These are phyloP conservation scores for Eragrostis curvula DNA, from an alignment of 176 grass and related monocot species.

Conservation along the genomic window DNA sequence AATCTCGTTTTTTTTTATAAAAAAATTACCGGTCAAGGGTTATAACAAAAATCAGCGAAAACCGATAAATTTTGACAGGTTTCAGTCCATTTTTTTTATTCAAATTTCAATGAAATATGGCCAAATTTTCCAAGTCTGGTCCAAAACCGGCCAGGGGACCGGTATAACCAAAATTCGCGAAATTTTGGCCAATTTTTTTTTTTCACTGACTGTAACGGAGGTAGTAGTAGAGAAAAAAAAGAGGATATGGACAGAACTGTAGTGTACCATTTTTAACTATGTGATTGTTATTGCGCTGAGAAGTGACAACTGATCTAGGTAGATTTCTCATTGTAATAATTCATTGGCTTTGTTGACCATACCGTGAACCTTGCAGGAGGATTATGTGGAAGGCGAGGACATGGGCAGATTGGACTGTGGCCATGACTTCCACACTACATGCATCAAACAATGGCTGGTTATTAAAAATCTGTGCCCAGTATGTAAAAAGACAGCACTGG, in stretches of 20 bases:
- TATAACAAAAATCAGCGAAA: no score
- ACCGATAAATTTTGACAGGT: no score
- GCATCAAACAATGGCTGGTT: conserved; percentile 83
- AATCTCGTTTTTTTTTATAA: no score
- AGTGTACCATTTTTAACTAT: not conserved
- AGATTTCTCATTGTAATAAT: not conserved
- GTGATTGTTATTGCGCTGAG: not conserved
- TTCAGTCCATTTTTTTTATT: no score
- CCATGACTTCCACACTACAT: conserved; percentile 70
- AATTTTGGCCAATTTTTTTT: no score
- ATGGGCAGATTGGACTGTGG: conserved; percentile 77
- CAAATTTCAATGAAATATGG: no score
- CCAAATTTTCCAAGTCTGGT: no score
- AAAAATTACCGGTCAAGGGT: no score
- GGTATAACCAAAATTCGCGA: no score
- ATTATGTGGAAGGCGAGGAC: conserved; percentile 68
- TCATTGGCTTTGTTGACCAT: not conserved
- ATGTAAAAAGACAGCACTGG: conserved; percentile 75
- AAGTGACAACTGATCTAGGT: not conserved
- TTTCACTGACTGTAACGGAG: not conserved
- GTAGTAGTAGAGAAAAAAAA: not conserved
- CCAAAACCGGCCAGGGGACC: no score
- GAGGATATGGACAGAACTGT: not conserved
- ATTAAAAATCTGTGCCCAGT: conserved; percentile 88
- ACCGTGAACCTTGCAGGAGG: conserved; percentile 55